Conservation (phyloP, 2,329 filamentous ascomycete genomes). For the Xylaria sp. region DNA sequence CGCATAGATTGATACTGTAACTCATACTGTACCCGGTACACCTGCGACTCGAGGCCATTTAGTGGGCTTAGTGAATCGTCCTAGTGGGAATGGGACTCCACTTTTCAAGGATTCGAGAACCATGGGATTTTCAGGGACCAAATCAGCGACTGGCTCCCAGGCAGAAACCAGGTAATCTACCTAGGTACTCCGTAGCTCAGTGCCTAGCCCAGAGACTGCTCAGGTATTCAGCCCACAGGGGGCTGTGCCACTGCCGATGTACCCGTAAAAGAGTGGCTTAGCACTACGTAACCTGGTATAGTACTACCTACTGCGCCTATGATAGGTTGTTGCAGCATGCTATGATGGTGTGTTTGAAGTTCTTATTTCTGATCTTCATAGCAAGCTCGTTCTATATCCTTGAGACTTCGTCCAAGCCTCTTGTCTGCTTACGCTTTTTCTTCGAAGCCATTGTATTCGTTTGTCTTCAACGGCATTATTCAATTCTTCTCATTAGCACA, state of each 20-base stretch:
- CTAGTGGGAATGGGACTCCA: neutral
- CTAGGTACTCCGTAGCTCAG: too few species aligned
- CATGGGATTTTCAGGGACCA: constrained; percentile 13
- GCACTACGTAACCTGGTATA: constrained; percentile 5
- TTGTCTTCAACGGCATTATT: constrained; percentile 20
- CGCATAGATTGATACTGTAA: neutral
- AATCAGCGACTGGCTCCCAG: neutral
- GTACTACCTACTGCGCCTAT: constrained; percentile 1
- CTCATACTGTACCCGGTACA: neutral
- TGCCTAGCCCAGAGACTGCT: too few species aligned
- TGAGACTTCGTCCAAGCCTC: constrained; percentile 16
- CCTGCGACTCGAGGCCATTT: neutral
- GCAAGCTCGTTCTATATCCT: constrained; percentile 11
- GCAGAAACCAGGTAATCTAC: too few species aligned
- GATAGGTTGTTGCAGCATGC: too few species aligned
- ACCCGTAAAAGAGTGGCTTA: constrained; percentile 28
- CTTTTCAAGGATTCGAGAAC: neutral
- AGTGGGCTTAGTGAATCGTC: constrained; percentile 1
- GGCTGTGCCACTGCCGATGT: constrained; percentile 23
- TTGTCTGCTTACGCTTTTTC: constrained; percentile 27
- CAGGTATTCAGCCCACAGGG: neutral
- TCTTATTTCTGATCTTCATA: constrained; percentile 25
- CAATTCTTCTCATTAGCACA: constrained; percentile 10
- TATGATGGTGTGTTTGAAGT: constrained; percentile 7
- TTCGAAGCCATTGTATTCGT: constrained; percentile 24